Conservation (phyloP, 208 protist genomes). For the Crithidia expoeki region DNA sequence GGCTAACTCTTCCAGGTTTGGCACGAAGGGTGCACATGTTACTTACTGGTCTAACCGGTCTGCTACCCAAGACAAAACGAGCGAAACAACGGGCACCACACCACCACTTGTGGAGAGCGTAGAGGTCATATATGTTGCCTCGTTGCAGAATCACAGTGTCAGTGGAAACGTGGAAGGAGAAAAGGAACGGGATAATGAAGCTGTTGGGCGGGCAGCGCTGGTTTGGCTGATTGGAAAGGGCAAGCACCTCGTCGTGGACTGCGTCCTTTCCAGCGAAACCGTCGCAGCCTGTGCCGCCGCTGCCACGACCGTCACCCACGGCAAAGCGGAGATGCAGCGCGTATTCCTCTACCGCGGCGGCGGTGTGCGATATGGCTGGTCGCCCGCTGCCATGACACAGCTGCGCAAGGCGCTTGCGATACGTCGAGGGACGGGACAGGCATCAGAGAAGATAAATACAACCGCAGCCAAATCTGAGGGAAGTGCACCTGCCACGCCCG, state of each 20-base stretch:
- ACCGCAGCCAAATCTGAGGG: background rate
- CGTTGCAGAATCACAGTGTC: background rate
- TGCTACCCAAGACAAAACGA: background rate
- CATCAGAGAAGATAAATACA: background rate
- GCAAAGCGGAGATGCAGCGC: conserved; percentile 23
- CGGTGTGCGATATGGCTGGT: conserved; percentile 27
- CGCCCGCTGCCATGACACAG: conserved; percentile 22
- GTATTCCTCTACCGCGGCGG: conserved; percentile 34
- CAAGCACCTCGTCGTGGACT: conserved; percentile 37
- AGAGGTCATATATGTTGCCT: conserved; percentile 23
- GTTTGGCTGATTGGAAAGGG: conserved; percentile 31
- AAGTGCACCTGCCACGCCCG: background rate
- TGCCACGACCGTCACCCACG: conserved; percentile 11
- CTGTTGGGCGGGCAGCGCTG: conserved; percentile 14
- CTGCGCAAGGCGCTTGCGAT: conserved; percentile 28
- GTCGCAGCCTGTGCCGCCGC: conserved; percentile 28
- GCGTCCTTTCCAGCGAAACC: conserved; percentile 15
- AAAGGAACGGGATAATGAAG: background rate
- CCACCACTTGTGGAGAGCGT: conserved; percentile 23
- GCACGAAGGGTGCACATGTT: background rate
- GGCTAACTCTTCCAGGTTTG: background rate
- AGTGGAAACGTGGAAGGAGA: background rate
- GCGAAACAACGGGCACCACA: background rate
- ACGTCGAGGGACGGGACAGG: conserved; percentile 12
- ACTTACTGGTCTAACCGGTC: conserved; percentile 7